Conservation (phyloP, 1,139 yeast species). For the Geotrichum aggregatum region DNA sequence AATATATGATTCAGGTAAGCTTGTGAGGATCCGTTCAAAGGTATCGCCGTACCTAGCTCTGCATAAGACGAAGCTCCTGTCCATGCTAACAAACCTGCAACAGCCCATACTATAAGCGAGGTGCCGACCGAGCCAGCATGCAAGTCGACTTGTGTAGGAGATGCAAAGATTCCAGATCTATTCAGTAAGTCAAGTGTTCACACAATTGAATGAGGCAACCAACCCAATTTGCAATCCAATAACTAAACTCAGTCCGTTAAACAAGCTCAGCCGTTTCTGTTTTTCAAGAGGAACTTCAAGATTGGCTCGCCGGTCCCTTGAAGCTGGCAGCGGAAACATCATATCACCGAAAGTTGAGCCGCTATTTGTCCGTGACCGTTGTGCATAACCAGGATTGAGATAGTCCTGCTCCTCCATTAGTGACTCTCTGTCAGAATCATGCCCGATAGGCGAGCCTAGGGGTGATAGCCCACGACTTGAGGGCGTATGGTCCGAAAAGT, state of each 20-base stretch:
- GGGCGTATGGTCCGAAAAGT: constrained; percentile 23
- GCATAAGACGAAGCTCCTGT: constrained; percentile 46
- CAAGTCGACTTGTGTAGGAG: constrained; percentile 41
- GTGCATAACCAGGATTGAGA: constrained; percentile 6
- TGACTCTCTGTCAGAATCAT: constrained; percentile 14
- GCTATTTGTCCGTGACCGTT: constrained; percentile 26
- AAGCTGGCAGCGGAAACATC: constrained; percentile 34
- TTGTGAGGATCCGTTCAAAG: constrained; percentile 43
- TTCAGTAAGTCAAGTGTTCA: background rate
- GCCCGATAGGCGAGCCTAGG: constrained; percentile 20
- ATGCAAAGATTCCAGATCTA: constrained; percentile 43
- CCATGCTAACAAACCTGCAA: constrained; percentile 44
- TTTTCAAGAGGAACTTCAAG: constrained; percentile 35
- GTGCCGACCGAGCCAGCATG: constrained; percentile 42
- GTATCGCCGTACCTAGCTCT: constrained; percentile 43
- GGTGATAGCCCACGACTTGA: constrained; percentile 32
- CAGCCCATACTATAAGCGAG: constrained; percentile 40
- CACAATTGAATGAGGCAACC: background rate
- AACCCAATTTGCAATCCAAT: constrained; percentile 43
- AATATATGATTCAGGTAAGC: constrained; percentile 42
- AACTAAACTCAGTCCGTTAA: constrained; percentile 42
- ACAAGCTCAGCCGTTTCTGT: constrained; percentile 37
- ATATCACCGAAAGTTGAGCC: constrained; percentile 34
- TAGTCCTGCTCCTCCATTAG: constrained; percentile 18
- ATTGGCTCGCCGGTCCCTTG: constrained; percentile 28